Base-by-base conservation (phyloP, 345 rosid genomes). In the Linum usitatissimum region DNA sequence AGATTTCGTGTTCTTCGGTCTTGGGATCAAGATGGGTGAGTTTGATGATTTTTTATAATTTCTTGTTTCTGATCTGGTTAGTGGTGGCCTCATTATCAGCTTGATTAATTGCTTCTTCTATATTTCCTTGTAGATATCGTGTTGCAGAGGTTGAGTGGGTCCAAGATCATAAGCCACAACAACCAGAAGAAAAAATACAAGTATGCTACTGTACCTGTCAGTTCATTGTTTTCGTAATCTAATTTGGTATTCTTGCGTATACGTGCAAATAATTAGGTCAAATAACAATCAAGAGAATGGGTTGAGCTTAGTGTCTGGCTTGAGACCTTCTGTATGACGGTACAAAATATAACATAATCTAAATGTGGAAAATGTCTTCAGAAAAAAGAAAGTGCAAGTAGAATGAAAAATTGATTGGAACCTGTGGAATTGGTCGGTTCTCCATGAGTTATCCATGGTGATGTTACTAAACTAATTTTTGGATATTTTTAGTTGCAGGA, bases 1-100 rank as follows among this genome's bases (percentile, higher is more conserved):
- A 87, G 99, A 72, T 90, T 83, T 62, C 91, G 69, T 53, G 79
- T 93, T 60, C 72, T 83, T 71, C 79, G 71, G 70, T 82, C 87
- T 63, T 81, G 94, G 94, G 88, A 93, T 77, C 97, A 90, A 79
- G 99, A 93, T 77, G 99, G 97, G 99, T 90, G 72, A 79, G 99
- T 69, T 61, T 65, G 67, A 30, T 67, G 59, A 48, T 66, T 38
- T 57, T 54, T 67, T 53, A 18, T 34, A 6, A n/a, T 5, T 55
- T 59, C 38, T 34, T 34, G 56, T 30, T 57, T 39, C 60, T 21
- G 18, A 30, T 57, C 36, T 40, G 51, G 57, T 4, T 55, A 28
- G 28, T 23, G 2, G 28, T 23, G 28, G 2, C 17, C 6, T 30
- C 9, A 39, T 67, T 61, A 59, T 31, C 18, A 62, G 18, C 48